These are phyloP conservation scores for Pseudocohnilembus persalinus DNA, from an alignment of 169 alveolate genomes.

Conservation along the genomic window DNA sequence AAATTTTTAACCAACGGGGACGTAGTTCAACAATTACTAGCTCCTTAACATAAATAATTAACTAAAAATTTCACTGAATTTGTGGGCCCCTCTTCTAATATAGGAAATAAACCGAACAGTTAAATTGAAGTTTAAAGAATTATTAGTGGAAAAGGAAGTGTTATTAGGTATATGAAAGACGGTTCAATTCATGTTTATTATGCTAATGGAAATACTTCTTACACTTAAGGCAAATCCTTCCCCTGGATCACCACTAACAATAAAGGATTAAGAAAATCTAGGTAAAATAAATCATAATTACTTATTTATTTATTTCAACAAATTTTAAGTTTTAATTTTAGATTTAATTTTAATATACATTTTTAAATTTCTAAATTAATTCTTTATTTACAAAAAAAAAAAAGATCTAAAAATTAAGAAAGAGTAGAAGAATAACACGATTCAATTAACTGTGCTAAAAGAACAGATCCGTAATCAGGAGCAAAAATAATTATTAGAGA, in stretches of 20 bases:
- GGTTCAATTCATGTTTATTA: constrained; percentile 65
- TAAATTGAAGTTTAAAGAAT: constrained; percentile 71
- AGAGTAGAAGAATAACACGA: constrained; percentile 53
- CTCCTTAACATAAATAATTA: constrained; percentile 19
- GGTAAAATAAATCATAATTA: constrained; percentile 41
- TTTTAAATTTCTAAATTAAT: too few species aligned
- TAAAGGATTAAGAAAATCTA: constrained; percentile 61
- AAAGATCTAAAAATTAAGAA: constrained; percentile 42
- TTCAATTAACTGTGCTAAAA: constrained; percentile 68
- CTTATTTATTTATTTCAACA: too few species aligned
- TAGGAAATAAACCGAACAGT: constrained; percentile 21
- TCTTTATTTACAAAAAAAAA: constrained; percentile 48
- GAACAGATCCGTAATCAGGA: constrained; percentile 79
- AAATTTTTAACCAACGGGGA: constrained; percentile 75
- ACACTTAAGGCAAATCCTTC: constrained; percentile 50
- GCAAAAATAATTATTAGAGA: constrained; percentile 65
- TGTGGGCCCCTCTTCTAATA: constrained; percentile 32
- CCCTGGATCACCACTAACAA: constrained; percentile 73
- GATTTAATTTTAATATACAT: too few species aligned
- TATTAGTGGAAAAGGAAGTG: constrained; percentile 75
- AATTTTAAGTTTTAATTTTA: too few species aligned
- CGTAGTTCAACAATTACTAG: constrained; percentile 47
- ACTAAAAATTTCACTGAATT: constrained; percentile 32
- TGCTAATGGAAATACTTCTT: constrained; percentile 74
- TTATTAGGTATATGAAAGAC: constrained; percentile 73